phyloP scores from a whole-genome alignment of 768 basidiomycete species.

The Phaeotremella skinneri region DNA sequence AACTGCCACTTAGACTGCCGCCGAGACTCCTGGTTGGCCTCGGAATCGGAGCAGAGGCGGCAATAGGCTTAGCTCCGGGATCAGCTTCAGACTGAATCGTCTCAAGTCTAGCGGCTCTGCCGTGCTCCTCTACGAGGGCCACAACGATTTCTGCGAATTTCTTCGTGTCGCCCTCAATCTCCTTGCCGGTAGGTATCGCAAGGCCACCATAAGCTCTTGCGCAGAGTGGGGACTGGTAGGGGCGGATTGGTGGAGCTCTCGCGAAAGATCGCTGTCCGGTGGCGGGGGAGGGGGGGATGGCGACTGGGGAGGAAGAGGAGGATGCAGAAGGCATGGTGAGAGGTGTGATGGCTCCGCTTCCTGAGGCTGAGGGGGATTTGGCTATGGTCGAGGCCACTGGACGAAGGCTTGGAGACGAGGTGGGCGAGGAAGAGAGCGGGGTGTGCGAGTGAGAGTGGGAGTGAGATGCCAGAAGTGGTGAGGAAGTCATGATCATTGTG shows the following conservation, averaged over 20 bases:
- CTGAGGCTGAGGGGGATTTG: conserved; percentile 8
- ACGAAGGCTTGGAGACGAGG: conserved; percentile 29
- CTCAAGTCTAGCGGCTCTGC: conserved; percentile 1
- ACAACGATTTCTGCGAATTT: conserved; percentile 33
- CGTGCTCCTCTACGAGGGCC: conserved; percentile 16
- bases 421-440: conserved; percentile 22
- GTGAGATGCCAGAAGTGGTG: conserved; percentile 1
- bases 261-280: conserved; percentile 27
- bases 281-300: not conserved
- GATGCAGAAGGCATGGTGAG: conserved; percentile 4
- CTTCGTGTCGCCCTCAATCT: conserved; percentile 35
- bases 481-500: conserved; percentile 14
- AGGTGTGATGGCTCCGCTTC: conserved; percentile 12
- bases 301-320: conserved; percentile 3
- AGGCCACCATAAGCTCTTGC: conserved; percentile 1
- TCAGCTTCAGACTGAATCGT: not conserved
- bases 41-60: not conserved
- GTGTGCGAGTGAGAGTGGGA: conserved; percentile 19
- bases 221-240: conserved; percentile 29
- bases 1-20: conserved; percentile 32
- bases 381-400: conserved; percentile 30
- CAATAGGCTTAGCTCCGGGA: not conserved
- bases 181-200: conserved; percentile 7
- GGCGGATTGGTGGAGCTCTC: conserved; percentile 34
- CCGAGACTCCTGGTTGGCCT: conserved; percentile 14